These are phyloP conservation scores for Spergularia azorica DNA, from an alignment of 179 eudicot genomes.

Conservation along the genomic window DNA sequence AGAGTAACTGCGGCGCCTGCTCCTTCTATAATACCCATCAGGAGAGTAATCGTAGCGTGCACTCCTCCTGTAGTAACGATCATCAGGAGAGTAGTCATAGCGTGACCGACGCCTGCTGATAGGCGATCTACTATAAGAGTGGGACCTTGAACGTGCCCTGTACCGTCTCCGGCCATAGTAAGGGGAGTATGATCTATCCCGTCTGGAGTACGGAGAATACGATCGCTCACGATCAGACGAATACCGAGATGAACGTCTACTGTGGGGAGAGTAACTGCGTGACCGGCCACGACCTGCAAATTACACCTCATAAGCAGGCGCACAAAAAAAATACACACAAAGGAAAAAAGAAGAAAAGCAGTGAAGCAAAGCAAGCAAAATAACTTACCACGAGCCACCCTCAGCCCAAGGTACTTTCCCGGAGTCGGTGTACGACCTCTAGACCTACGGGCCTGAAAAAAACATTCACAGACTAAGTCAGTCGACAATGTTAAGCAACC, in stretches of 20 bases:
- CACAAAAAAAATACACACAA: not conserved
- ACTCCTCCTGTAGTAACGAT: slow-evolving; percentile 32
- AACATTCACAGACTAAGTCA: slow-evolving; percentile 10
- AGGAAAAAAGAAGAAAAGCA: not conserved
- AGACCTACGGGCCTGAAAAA: slow-evolving; percentile 69
- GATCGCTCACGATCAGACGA: slow-evolving; percentile 63
- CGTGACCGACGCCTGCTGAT: slow-evolving; percentile 32
- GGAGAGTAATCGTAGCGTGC: slow-evolving; percentile 37
- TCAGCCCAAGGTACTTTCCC: slow-evolving; percentile 84
- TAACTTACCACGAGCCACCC: slow-evolving; percentile 54
- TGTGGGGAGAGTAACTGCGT: slow-evolving; percentile 56
- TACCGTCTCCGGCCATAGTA: slow-evolving; percentile 18
- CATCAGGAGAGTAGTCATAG: slow-evolving; percentile 51
- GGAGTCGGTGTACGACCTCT: slow-evolving; percentile 99
- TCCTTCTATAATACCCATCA: slow-evolving; percentile 20
- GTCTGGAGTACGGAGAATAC: slow-evolving; percentile 44
- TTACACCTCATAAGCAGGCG: not conserved
- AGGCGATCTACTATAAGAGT: slow-evolving; percentile 39
- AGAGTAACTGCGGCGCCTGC: slow-evolving; percentile 39
- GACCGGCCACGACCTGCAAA: slow-evolving; percentile 57
- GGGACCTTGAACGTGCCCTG: slow-evolving; percentile 32
- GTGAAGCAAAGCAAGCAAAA: not conserved
- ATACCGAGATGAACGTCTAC: slow-evolving; percentile 53
- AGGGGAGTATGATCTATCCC: slow-evolving; percentile 41
- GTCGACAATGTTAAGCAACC: not conserved